Conservation (phyloP, 176 grass and related monocot species). For the Typha latifolia region DNA sequence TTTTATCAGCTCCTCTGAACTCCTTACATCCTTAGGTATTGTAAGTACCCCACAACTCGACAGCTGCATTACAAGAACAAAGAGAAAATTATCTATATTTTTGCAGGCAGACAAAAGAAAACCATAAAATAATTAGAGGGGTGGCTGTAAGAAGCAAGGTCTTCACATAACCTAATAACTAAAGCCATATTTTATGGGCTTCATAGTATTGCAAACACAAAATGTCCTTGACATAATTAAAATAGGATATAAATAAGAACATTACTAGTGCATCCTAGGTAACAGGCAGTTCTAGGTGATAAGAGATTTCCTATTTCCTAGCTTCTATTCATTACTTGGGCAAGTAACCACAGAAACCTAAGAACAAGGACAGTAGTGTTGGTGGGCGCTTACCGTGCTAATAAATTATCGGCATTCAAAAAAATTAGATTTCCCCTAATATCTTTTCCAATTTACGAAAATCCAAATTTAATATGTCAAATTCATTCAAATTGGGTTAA, state of each 20-base stretch:
- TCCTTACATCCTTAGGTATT: conserved; percentile 74
- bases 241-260: not conserved
- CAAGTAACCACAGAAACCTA: not conserved
- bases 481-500: no score
- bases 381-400: no score
- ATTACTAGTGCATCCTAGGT: not conserved
- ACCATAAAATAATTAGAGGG: not conserved
- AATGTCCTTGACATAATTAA: not conserved
- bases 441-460: no score
- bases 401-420: no score
- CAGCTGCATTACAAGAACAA: conserved; percentile 29
- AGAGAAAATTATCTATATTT: not conserved
- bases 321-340: not conserved
- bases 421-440: no score
- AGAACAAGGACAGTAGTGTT: not conserved
- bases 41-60: conserved; percentile 57
- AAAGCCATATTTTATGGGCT: no score
- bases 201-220: no score
- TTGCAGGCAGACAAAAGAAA: not conserved
- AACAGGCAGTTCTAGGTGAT: not conserved
- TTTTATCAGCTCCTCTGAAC: conserved; percentile 40
- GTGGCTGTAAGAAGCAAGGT: not conserved
- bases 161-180: no score
- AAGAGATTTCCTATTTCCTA: not conserved
- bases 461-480: no score